These are phyloP conservation scores for Colletotrichum spinosum DNA, from an alignment of 2,329 filamentous ascomycete genomes.

Conservation along the genomic window DNA sequence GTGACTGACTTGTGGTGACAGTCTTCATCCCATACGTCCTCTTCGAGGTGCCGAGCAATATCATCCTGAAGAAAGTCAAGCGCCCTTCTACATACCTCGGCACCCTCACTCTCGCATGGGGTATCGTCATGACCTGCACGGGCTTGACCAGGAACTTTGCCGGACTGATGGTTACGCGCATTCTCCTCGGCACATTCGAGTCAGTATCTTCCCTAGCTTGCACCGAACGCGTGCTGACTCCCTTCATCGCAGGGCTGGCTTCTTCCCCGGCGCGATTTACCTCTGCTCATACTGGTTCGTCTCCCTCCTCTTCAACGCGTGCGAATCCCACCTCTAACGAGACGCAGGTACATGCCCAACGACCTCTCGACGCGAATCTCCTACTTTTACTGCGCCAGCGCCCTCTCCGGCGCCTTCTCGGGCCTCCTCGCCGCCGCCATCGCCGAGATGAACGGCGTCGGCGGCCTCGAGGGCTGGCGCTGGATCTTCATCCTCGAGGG, in stretches of 20 bases:
- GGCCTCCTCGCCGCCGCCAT: slow-evolving; percentile 69
- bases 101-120: slow-evolving; percentile 68
- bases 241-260: slow-evolving; percentile 55
- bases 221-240: no score
- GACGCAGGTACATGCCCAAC: slow-evolving; percentile 63
- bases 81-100: slow-evolving; percentile 73
- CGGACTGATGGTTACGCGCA: slow-evolving; percentile 47
- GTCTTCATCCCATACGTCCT: slow-evolving; percentile 76
- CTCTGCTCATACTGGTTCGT: slow-evolving; percentile 60
- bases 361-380: slow-evolving; percentile 57
- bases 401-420: slow-evolving; percentile 74
- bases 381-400: slow-evolving; percentile 78
- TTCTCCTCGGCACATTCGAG: slow-evolving; percentile 66
- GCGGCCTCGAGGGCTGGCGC: slow-evolving; percentile 55
- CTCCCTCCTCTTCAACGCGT: slow-evolving; percentile 64
- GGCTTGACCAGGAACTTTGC: slow-evolving; percentile 42
- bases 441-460: slow-evolving; percentile 58
- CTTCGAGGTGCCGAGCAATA: slow-evolving; percentile 73
- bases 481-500: slow-evolving; percentile 43
- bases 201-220: neutral
- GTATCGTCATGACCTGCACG: slow-evolving; percentile 40
- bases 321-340: neutral
- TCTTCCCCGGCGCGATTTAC: slow-evolving; percentile 67
- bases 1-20: neutral
- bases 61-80: slow-evolving; percentile 71